These are phyloP conservation scores for Monosporascus ibericus DNA, from an alignment of 2,329 filamentous ascomycete species.

Conservation along the genomic window DNA sequence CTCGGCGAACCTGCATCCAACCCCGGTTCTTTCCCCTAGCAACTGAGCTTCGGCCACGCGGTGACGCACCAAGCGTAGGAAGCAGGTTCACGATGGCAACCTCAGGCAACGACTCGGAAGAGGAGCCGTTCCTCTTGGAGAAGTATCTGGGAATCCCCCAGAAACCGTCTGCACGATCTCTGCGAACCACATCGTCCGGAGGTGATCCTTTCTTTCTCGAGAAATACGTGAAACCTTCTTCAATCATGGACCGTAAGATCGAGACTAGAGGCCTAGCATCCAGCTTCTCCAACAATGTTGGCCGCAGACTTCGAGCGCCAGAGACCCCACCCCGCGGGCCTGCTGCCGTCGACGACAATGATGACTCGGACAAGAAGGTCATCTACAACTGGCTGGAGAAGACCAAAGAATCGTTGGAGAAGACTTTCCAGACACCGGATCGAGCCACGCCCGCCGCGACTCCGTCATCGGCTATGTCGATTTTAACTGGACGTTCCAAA, in stretches of 20 bases:
- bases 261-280: not conserved
- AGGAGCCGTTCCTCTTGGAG: constrained; percentile 7
- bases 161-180: not conserved
- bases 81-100: not conserved
- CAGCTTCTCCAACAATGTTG: not conserved
- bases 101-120: not conserved
- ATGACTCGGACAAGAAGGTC: not conserved
- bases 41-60: not conserved
- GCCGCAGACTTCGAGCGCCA: not conserved
- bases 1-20: not conserved
- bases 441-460: not conserved
- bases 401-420: not conserved
- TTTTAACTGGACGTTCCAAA: not conserved
- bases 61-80: not conserved
- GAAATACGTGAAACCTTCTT: not conserved
- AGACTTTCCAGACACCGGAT: not conserved
- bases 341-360: not conserved
- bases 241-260: not conserved
- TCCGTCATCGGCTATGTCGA: not conserved
- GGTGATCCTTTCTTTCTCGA: not conserved
- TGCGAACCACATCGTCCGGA: not conserved
- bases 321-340: not conserved
- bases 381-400: not conserved
- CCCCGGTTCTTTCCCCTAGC: not conserved
- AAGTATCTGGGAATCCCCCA: constrained; percentile 3